Percentiles rank a stretch among this genome's conserved stretches.
Evolutionary conservation across 306 rosid genomes (phyloP).

Genomic region (Chamaecrista fasciculata): DNA sequence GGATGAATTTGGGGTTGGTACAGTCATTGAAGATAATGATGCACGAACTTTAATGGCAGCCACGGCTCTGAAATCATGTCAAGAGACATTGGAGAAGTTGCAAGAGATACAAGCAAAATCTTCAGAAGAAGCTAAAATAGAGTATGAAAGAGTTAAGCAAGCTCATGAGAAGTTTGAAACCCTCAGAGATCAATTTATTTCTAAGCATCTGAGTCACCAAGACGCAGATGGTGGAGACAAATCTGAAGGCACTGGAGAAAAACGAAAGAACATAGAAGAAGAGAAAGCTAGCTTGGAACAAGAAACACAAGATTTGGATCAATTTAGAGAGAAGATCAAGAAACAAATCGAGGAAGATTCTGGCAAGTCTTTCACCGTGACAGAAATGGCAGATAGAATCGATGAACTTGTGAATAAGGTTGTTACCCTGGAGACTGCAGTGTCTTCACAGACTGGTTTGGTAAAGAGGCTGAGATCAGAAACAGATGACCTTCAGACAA

Average conservation of each 20-base stretch:
- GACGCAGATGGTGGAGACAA: constrained; percentile 17
- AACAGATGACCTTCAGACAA: constrained; percentile 57
- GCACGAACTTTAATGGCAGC: constrained; percentile 80
- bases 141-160: constrained; percentile 45
- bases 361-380: constrained; percentile 42
- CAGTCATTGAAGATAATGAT: constrained; percentile 62
- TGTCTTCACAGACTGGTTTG: constrained; percentile 61
- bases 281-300: constrained; percentile 30
- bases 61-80: constrained; percentile 77
- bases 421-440: constrained; percentile 58
- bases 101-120: constrained; percentile 52
- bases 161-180: constrained; percentile 46
- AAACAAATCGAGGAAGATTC: constrained; percentile 47
- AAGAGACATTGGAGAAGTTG: constrained; percentile 56
- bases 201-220: constrained; percentile 15
- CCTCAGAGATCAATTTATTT: constrained; percentile 41
- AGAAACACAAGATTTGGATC: constrained; percentile 31
- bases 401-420: constrained; percentile 75
- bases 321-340: constrained; percentile 29
- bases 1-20: constrained; percentile 61
- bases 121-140: constrained; percentile 53
- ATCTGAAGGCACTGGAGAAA: constrained; percentile 18
- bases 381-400: constrained; percentile 70
- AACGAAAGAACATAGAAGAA: constrained; percentile 34
- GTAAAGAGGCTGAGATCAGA: constrained; percentile 62